A percentile compares a stretch with the other conserved stretches of the same genome.
Conservation (phyloP, 2,329 filamentous ascomycete species). For the Tolypocladium ovalisporum region DNA sequence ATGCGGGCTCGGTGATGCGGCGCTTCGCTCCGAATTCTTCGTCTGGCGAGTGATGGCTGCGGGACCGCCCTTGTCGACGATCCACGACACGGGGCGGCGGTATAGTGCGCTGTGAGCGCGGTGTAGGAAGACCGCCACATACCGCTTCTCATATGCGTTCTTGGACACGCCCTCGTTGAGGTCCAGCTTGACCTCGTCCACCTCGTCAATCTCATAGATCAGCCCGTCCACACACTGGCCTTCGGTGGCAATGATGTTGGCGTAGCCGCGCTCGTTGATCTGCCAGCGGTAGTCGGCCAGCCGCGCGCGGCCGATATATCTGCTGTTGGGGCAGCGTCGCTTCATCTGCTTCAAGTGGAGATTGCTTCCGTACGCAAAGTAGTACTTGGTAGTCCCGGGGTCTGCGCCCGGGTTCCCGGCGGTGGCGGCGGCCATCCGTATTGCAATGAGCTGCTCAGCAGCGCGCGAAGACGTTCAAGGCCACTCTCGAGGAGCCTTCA, state of each 20-base stretch:
- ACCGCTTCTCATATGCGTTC: conserved; percentile 25
- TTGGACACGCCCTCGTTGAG: conserved; percentile 28
- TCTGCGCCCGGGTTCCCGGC: neutral
- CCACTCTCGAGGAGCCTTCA: neutral
- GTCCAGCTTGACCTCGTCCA: conserved; percentile 28
- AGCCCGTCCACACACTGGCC: conserved; percentile 28
- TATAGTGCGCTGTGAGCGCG: conserved; percentile 21
- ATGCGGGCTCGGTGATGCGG: conserved; percentile 7
- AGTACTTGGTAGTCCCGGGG: conserved; percentile 19
- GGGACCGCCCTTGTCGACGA: conserved; percentile 24
- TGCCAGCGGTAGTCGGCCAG: conserved; percentile 30
- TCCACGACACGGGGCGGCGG: conserved; percentile 24
- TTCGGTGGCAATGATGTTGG: conserved; percentile 25
- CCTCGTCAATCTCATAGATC: conserved; percentile 25
- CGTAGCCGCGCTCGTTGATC: conserved; percentile 36
- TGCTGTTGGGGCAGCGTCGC: conserved; percentile 28
- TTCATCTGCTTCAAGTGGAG: conserved; percentile 33
- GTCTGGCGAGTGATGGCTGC: conserved; percentile 13
- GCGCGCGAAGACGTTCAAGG: neutral
- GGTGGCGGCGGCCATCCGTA: conserved; percentile 8
- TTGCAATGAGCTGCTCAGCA: neutral
- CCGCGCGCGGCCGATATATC: conserved; percentile 25
- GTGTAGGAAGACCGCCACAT: conserved; percentile 20
- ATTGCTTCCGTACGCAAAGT: conserved; percentile 38
- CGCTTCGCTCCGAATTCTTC: conserved; percentile 6